phyloP scores from a whole-genome alignment of 768 basidiomycete genomes.

The Suillus weaverae region DNA sequence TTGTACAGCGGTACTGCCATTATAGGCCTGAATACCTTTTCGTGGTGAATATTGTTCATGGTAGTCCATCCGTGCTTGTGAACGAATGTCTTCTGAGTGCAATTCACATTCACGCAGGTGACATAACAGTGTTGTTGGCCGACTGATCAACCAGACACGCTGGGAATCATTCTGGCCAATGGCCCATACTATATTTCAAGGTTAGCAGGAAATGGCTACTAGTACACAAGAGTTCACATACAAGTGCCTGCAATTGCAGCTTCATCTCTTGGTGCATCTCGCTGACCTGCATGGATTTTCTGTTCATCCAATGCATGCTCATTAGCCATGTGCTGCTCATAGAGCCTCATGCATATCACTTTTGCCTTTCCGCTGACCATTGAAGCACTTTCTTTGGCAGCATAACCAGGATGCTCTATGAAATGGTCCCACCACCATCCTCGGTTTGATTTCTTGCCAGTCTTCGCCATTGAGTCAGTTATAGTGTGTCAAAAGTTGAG shows the following conservation, averaged over 20 bases:
- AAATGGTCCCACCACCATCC: neutral
- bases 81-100: neutral
- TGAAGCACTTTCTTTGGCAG: neutral
- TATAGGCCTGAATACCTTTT: neutral
- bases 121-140: conserved; percentile 9
- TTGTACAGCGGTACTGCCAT: no score
- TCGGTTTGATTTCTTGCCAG: neutral
- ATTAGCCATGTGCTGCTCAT: neutral
- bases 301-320: neutral
- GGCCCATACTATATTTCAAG: conserved; percentile 12
- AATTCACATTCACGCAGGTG: conserved; percentile 6
- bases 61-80: neutral
- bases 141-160: no score
- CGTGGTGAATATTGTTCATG: neutral
- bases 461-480: neutral
- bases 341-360: neutral
- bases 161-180: conserved; percentile 4
- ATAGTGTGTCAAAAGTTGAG: neutral
- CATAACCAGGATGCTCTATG: neutral
- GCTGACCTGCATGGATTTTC: neutral
- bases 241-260: neutral
- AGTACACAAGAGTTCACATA: neutral
- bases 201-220: neutral
- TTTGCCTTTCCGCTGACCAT: neutral
- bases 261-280: neutral